Evolutionary conservation across 257 asterid genomes (phyloP).

Genomic region (Penstemon davidsonii): DNA sequence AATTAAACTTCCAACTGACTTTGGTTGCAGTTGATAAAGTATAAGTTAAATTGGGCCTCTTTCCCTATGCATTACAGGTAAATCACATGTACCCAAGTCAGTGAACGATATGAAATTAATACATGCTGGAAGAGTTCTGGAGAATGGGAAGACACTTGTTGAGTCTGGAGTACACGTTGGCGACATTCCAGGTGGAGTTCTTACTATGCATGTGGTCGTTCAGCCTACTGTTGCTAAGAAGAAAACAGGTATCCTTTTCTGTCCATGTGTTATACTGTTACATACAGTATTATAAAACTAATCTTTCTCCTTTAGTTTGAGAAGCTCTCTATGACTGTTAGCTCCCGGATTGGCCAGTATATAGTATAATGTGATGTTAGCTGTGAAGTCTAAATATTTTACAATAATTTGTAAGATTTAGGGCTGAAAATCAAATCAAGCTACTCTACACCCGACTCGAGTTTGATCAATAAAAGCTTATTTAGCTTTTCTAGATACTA

Average conservation of each 20-base stretch:
- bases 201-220: conserved; percentile 67
- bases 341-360: too few species aligned
- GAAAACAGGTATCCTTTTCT: conserved; percentile 40
- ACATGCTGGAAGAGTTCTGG: conserved; percentile 57
- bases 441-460: too few species aligned
- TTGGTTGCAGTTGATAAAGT: too few species aligned
- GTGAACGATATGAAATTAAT: conserved; percentile 55
- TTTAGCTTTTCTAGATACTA: too few species aligned
- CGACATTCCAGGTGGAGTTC: conserved; percentile 50
- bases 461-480: too few species aligned
- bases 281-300: too few species aligned
- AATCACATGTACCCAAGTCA: conserved; percentile 46
- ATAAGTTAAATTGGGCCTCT: not conserved
- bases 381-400: too few species aligned
- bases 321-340: not conserved
- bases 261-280: not conserved
- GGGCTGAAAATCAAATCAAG: too few species aligned
- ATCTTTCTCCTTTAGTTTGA: not conserved
- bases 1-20: too few species aligned
- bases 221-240: conserved; percentile 50
- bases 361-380: too few species aligned
- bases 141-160: conserved; percentile 53
- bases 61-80: conserved; percentile 34
- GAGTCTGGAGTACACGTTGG: conserved; percentile 44
- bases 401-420: too few species aligned